These are phyloP conservation scores for Nigrospora oryzae DNA, from an alignment of 2,329 filamentous ascomycete genomes.

Conservation along the genomic window DNA sequence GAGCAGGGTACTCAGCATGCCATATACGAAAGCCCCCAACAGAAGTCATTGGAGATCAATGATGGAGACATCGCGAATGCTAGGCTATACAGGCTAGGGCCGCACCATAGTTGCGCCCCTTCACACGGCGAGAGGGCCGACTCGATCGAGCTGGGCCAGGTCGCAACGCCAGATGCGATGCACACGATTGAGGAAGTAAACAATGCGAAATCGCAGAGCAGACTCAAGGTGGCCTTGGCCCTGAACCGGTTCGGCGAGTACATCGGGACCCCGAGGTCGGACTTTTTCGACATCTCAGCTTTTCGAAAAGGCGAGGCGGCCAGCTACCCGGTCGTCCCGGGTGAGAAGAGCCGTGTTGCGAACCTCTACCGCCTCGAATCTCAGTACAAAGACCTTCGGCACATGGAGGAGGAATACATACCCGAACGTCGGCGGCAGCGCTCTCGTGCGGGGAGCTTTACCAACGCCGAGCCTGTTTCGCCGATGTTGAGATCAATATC, in stretches of 20 bases:
- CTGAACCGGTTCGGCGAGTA: constrained; percentile 34
- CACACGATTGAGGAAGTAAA: no score
- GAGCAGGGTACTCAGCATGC: not conserved
- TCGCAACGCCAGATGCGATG: no score
- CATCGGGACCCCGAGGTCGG: constrained; percentile 36
- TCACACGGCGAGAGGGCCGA: no score
- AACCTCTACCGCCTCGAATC: constrained; percentile 27
- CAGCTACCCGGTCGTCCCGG: constrained; percentile 49
- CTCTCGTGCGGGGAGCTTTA: constrained; percentile 30
- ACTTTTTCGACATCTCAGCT: constrained; percentile 38
- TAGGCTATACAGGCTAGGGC: constrained; percentile 3
- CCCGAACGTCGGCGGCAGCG: constrained; percentile 15
- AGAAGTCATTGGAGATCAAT: not conserved
- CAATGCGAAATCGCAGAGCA: constrained; percentile 13
- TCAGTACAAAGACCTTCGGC: constrained; percentile 26
- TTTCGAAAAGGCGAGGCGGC: constrained; percentile 36
- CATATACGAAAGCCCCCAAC: not conserved
- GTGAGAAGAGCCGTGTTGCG: constrained; percentile 37
- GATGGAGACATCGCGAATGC: not conserved
- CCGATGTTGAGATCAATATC: constrained; percentile 8
- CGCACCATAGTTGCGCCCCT: no score
- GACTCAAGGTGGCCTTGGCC: constrained; percentile 31
- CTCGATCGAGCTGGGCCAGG: no score
- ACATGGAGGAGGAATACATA: constrained; percentile 20
- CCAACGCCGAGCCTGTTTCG: constrained; percentile 10